Percentiles rank a stretch among this genome's conserved stretches.
These are phyloP conservation scores for Phytopythium boreale DNA, from an alignment of 352 stramenopile genomes.

Conservation along the genomic window DNA sequence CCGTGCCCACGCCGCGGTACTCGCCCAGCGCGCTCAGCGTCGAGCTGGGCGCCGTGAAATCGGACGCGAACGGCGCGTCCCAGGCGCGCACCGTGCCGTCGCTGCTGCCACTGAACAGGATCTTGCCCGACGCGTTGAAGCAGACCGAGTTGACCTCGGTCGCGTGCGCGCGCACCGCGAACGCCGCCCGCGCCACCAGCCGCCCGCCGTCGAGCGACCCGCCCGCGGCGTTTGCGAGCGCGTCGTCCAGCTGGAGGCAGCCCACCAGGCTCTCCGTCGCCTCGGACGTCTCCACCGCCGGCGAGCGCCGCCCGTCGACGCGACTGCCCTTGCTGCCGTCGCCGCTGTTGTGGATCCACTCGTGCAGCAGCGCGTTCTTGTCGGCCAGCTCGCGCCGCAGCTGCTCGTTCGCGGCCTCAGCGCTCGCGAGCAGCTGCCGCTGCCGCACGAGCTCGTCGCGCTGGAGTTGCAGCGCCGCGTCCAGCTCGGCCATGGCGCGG, in stretches of 20 bases:
- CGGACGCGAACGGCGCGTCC: slow-evolving; percentile 48
- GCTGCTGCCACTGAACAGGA: slow-evolving; percentile 80
- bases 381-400: slow-evolving; percentile 42
- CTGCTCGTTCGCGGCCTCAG: slow-evolving; percentile 36
- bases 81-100: slow-evolving; percentile 80
- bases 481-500: slow-evolving; percentile 58
- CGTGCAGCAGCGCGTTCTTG: slow-evolving; percentile 58
- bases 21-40: slow-evolving; percentile 42
- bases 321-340: slow-evolving; percentile 16
- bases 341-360: slow-evolving; percentile 52
- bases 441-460: slow-evolving; percentile 64
- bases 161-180: slow-evolving; percentile 72
- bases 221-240: slow-evolving; percentile 10
- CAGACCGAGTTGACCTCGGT: slow-evolving; percentile 85
- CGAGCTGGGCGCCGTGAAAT: slow-evolving; percentile 16
- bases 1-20: slow-evolving; percentile 73
- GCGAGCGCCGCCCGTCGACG: slow-evolving; percentile 1
- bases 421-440: slow-evolving; percentile 44
- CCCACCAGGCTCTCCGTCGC: slow-evolving; percentile 45
- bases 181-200: slow-evolving; percentile 35
- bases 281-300: slow-evolving; percentile 32
- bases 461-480: slow-evolving; percentile 39
- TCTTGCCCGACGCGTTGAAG: slow-evolving; percentile 81
- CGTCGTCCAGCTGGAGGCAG: slow-evolving; percentile 29
- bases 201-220: slow-evolving; percentile 16